A percentile compares a stretch with the other conserved stretches of the same genome.
phyloP scores from a whole-genome alignment of 805 yeast species.

The Metschnikowia santaceciliae region DNA sequence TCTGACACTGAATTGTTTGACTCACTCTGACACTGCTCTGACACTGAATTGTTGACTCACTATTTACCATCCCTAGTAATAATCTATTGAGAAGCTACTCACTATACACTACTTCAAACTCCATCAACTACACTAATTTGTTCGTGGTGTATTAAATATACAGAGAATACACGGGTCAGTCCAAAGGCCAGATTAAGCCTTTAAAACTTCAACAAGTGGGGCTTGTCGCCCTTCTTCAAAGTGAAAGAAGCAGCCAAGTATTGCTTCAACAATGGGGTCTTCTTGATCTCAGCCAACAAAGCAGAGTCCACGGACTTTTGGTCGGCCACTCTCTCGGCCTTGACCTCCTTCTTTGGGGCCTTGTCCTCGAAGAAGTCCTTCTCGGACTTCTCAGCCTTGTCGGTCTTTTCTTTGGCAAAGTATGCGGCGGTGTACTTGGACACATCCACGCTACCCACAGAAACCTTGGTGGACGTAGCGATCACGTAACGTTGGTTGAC shows the following conservation, averaged over 20 bases:
- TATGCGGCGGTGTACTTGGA: conserved; percentile 89
- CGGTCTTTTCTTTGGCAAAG: conserved; percentile 92
- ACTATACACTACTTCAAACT: background rate
- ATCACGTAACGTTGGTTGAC: conserved; percentile 98
- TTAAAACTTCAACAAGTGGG: conserved; percentile 97
- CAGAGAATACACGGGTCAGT: conserved; percentile 8
- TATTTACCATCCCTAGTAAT: too few species aligned
- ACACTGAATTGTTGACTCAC: too few species aligned
- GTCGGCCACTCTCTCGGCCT: conserved; percentile 92
- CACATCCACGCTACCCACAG: conserved; percentile 75
- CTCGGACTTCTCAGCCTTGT: conserved; percentile 82
- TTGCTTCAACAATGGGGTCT: conserved; percentile 95
- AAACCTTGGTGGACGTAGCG: conserved; percentile 94
- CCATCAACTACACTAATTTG: background rate
- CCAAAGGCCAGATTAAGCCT: conserved; percentile 3
- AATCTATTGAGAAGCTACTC: background rate
- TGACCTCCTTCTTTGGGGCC: conserved; percentile 76
- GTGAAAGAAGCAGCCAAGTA: conserved; percentile 95
- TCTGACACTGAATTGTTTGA: too few species aligned
- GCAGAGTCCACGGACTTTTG: conserved; percentile 94
- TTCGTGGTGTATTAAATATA: conserved; percentile 21
- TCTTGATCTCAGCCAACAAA: conserved; percentile 89
- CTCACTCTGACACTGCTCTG: too few species aligned
- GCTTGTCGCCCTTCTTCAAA: conserved; percentile 96
- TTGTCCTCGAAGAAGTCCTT: conserved; percentile 84